A percentile compares a stretch with the other conserved stretches of the same genome.
Conservation (phyloP, 78 protist species). For the Polysphondylium violaceum region DNA sequence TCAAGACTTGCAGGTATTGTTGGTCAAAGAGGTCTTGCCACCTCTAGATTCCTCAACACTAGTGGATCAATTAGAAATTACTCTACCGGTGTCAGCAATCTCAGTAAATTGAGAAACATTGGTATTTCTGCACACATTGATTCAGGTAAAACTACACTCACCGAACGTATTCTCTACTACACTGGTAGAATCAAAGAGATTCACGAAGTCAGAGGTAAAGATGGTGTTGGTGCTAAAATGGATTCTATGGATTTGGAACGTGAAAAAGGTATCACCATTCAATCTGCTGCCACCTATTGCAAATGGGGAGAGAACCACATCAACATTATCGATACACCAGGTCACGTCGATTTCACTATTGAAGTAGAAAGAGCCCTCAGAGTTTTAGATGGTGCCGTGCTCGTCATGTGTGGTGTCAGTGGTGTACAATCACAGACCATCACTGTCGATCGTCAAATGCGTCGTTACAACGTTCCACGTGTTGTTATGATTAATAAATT, state of each 20-base stretch:
- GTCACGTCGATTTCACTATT: conserved; percentile 99
- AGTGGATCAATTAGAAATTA: neutral
- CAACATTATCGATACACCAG: conserved; percentile 99
- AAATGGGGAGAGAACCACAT: conserved; percentile 92
- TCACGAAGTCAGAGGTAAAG: conserved; percentile 95
- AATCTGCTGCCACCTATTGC: conserved; percentile 96
- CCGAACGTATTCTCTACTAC: conserved; percentile 97
- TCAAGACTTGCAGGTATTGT: neutral
- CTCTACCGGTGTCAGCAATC: conserved; percentile 21
- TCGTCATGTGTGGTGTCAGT: conserved; percentile 95
- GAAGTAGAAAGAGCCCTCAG: conserved; percentile 95
- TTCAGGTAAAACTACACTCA: conserved; percentile 97
- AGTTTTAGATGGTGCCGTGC: conserved; percentile 96
- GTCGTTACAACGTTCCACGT: conserved; percentile 96
- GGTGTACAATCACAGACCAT: conserved; percentile 96
- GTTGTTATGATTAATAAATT: conserved; percentile 95
- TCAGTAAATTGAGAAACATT: conserved; percentile 84
- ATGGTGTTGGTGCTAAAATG: conserved; percentile 97
- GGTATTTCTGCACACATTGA: conserved; percentile 97
- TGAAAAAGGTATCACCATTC: conserved; percentile 98
- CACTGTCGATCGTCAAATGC: conserved; percentile 96
- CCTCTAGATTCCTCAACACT: neutral
- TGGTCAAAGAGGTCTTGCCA: neutral
- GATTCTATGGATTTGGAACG: conserved; percentile 97
- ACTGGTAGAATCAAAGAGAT: conserved; percentile 94